Evolutionary conservation across 345 rosid species (phyloP).

Genomic region (Eucalyptus tenuipes): DNA sequence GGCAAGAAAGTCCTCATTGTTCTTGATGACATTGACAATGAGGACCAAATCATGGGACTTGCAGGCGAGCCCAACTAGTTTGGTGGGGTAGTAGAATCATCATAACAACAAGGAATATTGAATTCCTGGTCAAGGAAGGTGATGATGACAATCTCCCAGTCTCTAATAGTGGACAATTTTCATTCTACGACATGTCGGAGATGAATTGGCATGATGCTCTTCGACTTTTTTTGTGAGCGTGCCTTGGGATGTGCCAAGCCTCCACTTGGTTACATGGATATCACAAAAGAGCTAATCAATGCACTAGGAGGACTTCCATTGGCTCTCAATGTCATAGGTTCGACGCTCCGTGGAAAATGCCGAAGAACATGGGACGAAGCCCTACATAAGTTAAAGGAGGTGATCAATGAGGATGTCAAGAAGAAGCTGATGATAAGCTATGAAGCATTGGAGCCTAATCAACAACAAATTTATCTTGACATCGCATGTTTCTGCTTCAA

Average conservation of each 20-base stretch:
- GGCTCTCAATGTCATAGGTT: background rate
- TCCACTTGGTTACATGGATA: background rate
- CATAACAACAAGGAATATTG: background rate
- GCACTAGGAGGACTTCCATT: background rate
- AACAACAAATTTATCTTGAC: background rate
- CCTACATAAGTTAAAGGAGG: background rate
- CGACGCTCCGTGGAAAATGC: background rate
- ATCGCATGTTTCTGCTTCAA: background rate
- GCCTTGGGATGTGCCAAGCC: background rate
- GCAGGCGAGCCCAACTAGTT: background rate
- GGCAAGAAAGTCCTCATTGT: background rate
- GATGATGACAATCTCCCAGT: background rate
- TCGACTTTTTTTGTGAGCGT: background rate
- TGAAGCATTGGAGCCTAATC: rapidly evolving
- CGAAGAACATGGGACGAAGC: rapidly evolving
- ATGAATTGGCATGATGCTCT: background rate
- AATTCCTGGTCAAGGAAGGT: background rate
- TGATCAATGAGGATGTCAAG: background rate
- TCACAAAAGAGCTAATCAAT: background rate
- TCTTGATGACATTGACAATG: background rate
- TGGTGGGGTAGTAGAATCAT: background rate
- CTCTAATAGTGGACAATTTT: background rate
- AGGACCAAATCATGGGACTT: background rate
- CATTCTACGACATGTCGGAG: background rate
- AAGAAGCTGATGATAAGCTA: background rate